Base-by-base conservation (phyloP, 2,329 filamentous ascomycete genomes). In the Diatrype stigma region DNA sequence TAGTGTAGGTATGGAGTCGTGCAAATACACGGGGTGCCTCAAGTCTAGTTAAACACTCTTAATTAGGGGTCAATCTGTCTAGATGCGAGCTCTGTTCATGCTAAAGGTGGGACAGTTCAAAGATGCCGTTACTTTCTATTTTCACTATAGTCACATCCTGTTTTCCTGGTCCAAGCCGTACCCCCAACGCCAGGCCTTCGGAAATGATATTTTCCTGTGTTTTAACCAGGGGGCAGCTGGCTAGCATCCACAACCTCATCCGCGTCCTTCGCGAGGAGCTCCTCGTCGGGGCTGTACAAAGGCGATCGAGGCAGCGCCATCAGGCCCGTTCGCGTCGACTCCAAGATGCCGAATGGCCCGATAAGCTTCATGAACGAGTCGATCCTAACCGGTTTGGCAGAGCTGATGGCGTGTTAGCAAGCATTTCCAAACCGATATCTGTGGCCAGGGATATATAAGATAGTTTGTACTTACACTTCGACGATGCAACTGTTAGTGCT, bases 401-500 rank as follows among this genome's bases (percentile, higher is more conserved):
- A 96, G 7, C 87, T 91, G 61, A 47, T 52, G 28, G n/a, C 32
- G 32, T 49, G 57, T 71, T 49, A 67, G 53, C 49, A 45, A 54
- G 12, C 32, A 48, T 30, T 17, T 8, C 8, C 22, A n/a, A n/a
- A n/a, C n/a, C n/a, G n/a, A n/a, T n/a, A n/a, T n/a, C n/a, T n/a
- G n/a, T n/a, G n/a, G n/a, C n/a, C n/a, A n/a, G n/a, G 42, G 3
- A 28, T 30, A 14, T 2, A 11, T 26, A 30, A 19, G 3, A 8
- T 7, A 23, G 17, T 16, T 10, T 47, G 42, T 26, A 81, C 88
- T 81, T 81, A 93, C 89, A 99, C 73, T 73, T 99, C 94, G 53
- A 99, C 92, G 70, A 97, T 97, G 74, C 94, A 97, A 75, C 95
- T 97, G 73, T 90, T 96, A 48, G 90, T 96, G 78, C 91, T 96